Conservation (phyloP, 495 filamentous ascomycete species). For the Aspergillus egyptiacus region DNA sequence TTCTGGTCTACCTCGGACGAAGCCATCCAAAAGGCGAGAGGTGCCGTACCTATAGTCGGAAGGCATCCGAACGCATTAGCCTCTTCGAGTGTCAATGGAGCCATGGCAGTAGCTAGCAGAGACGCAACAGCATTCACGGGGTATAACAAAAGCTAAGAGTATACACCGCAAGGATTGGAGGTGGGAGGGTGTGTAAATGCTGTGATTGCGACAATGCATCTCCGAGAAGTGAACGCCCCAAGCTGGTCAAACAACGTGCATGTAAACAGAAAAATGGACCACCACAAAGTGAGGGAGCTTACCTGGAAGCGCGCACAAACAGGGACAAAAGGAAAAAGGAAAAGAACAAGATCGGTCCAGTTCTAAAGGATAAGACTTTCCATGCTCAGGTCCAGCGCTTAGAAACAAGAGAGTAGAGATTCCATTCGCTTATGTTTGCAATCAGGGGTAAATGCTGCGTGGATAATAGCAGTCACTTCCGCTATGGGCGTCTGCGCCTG, state of each 20-base stretch:
- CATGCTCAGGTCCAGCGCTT: slow-evolving; percentile 32
- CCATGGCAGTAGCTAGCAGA: not conserved
- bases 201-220: not conserved
- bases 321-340: slow-evolving; percentile 23
- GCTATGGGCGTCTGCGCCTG: not conserved
- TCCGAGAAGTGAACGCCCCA: not conserved
- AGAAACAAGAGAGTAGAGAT: slow-evolving; percentile 3
- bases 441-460: not conserved
- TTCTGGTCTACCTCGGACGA: slow-evolving; percentile 96
- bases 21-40: slow-evolving; percentile 64
- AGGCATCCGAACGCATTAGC: slow-evolving; percentile 15
- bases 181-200: not conserved
- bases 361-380: slow-evolving; percentile 27
- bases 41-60: slow-evolving; percentile 17
- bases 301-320: slow-evolving; percentile 34
- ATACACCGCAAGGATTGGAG: not conserved
- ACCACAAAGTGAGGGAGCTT: slow-evolving; percentile 22
- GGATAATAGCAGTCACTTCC: slow-evolving; percentile 4
- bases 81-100: slow-evolving; percentile 4
- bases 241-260: slow-evolving; percentile 7
- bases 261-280: no score
- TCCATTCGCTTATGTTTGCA: slow-evolving; percentile 5
- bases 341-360: slow-evolving; percentile 18
- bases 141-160: no score
- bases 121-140: not conserved